Base-by-base conservation (phyloP, 1,284 basidiomycete species). In the Crepidotus sp. region DNA sequence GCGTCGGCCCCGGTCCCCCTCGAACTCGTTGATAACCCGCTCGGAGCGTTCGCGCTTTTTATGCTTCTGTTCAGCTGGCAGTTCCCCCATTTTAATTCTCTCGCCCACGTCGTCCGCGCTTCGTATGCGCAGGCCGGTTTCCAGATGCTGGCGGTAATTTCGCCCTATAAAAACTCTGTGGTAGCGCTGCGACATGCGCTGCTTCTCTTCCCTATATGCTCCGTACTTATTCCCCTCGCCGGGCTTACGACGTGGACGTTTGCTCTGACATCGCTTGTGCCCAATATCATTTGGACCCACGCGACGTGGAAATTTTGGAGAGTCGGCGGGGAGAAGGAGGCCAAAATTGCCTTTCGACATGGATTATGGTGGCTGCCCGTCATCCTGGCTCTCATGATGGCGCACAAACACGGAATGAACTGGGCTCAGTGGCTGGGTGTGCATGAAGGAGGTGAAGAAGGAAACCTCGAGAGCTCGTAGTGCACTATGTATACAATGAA, bases 61-160 rank as follows among this genome's bases (percentile, higher is more conserved):
- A 69, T 80, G 59, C 64, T 97, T 39, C 76, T 97, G n/a, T 99
- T 84, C 66, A 87, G 87, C 48, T 99, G 95, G 96, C 96, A 99
- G 60, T 98, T 98, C 64, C 95, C 95, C 15, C 96, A 98, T 64
- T 98, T 99, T 70, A 98, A 96, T 66, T 68, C 91, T 1, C 73
- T 98, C n/a, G 82, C 93, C 2, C 78, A 97, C 64, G 71, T 93
- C 39, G 77, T 96, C 9, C 77, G 93, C 19, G 80, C 77, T 13
- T 86, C 87, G 30, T 99, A 99, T 64, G 91, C 95, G 0, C 79
- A 91, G 56, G 91, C 87, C 4, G 95, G 94, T 13, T 99, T 95
- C 60, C 76, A 77, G 30, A 99, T 98, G 96, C 79, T 98, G 29
- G 80, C 83, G 17, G 86, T 93, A 41, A 68, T 89, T 36, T 73